Evolutionary conservation across 352 stramenopile species (phyloP).

Genomic region (Phytophthora hybrid): DNA sequence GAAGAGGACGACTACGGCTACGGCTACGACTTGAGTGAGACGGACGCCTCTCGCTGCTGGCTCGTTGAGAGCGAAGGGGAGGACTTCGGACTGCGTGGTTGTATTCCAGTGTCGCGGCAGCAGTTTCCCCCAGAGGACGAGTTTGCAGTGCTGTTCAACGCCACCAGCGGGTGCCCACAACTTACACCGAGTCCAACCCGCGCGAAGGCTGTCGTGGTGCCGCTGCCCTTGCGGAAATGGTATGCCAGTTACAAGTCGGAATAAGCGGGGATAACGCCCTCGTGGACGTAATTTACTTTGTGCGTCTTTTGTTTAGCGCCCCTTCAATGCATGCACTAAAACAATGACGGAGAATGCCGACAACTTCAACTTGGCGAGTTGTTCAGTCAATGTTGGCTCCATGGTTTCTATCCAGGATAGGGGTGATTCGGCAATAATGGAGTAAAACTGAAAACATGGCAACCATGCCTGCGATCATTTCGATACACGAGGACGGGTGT

Average conservation of each 20-base stretch:
- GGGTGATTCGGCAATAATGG: no score
- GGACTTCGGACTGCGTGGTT: conserved; percentile 22
- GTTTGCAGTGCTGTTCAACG: conserved; percentile 28
- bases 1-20: conserved; percentile 9
- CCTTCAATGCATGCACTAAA: no score
- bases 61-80: conserved; percentile 25
- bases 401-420: no score
- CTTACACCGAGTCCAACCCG: conserved; percentile 15
- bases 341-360: no score
- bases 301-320: no score
- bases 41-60: conserved; percentile 24
- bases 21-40: background rate
- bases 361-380: no score
- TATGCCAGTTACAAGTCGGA: conserved; percentile 37
- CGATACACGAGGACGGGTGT: no score
- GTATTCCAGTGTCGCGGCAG: conserved; percentile 3
- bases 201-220: conserved; percentile 11
- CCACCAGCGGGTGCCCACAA: conserved; percentile 23
- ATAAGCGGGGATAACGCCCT: background rate
- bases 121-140: conserved; percentile 12
- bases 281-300: background rate
- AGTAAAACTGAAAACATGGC: no score
- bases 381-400: no score
- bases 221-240: conserved; percentile 43
- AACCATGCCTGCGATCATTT: no score